Evolutionary conservation across 1,139 yeast genomes (phyloP).

Genomic region (Yamadazyma buinensis): DNA sequence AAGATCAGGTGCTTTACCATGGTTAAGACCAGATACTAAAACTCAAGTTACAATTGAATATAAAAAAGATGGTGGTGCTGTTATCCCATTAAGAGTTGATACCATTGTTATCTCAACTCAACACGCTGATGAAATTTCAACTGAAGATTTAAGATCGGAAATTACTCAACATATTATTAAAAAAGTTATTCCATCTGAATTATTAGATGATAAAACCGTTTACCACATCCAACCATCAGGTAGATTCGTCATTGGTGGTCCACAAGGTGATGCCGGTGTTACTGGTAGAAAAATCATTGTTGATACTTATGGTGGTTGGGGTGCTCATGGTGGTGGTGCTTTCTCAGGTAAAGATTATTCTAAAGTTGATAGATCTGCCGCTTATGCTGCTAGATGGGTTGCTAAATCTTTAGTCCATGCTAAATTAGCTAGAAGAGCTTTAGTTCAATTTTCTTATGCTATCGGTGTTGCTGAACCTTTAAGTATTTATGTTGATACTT

Average conservation of each 20-base stretch:
- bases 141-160: constrained; percentile 84
- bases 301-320: constrained; percentile 99
- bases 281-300: constrained; percentile 99
- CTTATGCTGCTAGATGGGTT: constrained; percentile 99
- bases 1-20: constrained; percentile 87
- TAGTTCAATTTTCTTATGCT: constrained; percentile 98
- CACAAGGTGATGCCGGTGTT: constrained; percentile 99
- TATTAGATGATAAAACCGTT: constrained; percentile 90
- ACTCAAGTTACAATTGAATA: constrained; percentile 99
- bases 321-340: constrained; percentile 99
- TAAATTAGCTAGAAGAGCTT: constrained; percentile 93
- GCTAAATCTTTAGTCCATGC: constrained; percentile 96
- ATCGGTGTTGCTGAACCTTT: constrained; percentile 99
- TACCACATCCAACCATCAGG: constrained; percentile 99
- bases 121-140: constrained; percentile 93
- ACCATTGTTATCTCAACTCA: constrained; percentile 97
- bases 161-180: constrained; percentile 76
- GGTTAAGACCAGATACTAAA: constrained; percentile 99
- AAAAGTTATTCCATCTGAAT: constrained; percentile 87
- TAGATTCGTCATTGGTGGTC: constrained; percentile 99
- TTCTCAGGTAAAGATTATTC: constrained; percentile 99
- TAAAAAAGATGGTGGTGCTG: constrained; percentile 91
- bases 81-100: constrained; percentile 93
- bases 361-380: constrained; percentile 99
- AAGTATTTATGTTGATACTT: constrained; percentile 94